Conservation (phyloP, 1,139 yeast genomes). For the Schwanniomyces etchellsii region DNA sequence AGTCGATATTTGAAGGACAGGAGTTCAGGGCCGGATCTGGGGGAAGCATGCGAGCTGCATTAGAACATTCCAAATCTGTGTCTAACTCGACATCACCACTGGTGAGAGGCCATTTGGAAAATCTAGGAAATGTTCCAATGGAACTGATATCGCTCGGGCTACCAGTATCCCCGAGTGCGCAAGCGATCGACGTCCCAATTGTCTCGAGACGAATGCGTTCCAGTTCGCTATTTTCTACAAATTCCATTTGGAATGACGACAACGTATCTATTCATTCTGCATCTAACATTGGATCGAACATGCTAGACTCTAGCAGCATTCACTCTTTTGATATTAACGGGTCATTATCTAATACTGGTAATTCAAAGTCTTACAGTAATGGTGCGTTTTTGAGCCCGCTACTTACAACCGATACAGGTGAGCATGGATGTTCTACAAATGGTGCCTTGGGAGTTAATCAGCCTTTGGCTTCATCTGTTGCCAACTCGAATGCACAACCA, state of each 20-base stretch:
- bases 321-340: slow-evolving; percentile 10
- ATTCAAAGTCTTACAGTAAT: slow-evolving; percentile 10
- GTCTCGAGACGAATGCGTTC: slow-evolving; percentile 30
- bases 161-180: slow-evolving; percentile 13
- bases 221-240: slow-evolving; percentile 39
- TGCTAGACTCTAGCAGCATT: slow-evolving; percentile 11
- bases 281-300: slow-evolving; percentile 9
- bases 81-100: slow-evolving; percentile 14
- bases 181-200: slow-evolving; percentile 15
- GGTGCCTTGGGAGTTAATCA: background rate
- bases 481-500: slow-evolving; percentile 3
- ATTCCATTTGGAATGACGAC: slow-evolving; percentile 47
- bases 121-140: slow-evolving; percentile 13
- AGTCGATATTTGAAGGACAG: slow-evolving; percentile 23
- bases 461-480: background rate
- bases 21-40: slow-evolving; percentile 1
- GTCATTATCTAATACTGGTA: slow-evolving; percentile 4
- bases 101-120: slow-evolving; percentile 12
- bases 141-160: slow-evolving; percentile 20
- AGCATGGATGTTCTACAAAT: background rate
- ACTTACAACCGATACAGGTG: slow-evolving; percentile 16
- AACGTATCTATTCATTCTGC: slow-evolving; percentile 14
- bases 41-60: slow-evolving; percentile 2
- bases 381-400: slow-evolving; percentile 27
- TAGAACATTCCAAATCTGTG: slow-evolving; percentile 2